These are phyloP conservation scores for Talaromyces albobiverticillius DNA, from an alignment of 2,329 filamentous ascomycete species.

Conservation along the genomic window DNA sequence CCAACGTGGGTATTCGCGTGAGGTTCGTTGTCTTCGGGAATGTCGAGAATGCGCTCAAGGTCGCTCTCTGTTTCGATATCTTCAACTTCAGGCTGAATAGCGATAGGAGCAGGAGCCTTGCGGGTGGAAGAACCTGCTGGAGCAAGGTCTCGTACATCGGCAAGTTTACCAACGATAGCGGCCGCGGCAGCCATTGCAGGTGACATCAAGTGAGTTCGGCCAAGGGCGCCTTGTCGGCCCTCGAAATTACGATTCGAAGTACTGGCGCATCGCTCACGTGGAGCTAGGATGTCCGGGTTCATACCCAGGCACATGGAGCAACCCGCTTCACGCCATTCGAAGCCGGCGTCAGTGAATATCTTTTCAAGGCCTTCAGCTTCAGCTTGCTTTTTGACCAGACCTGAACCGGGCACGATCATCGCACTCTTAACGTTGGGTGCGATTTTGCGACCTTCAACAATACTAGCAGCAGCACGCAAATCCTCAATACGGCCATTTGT, in stretches of 20 bases:
- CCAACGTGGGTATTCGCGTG: conserved; percentile 59
- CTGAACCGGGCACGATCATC: conserved; percentile 95
- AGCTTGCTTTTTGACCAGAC: conserved; percentile 87
- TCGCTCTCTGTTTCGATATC: conserved; percentile 61
- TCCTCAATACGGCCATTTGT: conserved; percentile 98
- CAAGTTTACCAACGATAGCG: conserved; percentile 83
- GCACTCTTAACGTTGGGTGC: conserved; percentile 87
- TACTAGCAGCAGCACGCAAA: conserved; percentile 77
- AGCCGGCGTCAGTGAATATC: conserved; percentile 87
- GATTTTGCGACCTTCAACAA: conserved; percentile 84
- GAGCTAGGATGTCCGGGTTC: conserved; percentile 96
- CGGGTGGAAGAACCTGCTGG: conserved; percentile 43
- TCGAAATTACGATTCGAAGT: conserved; percentile 98
- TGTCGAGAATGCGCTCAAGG: conserved; percentile 61
- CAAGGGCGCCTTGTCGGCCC: conserved; percentile 86
- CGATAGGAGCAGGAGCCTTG: conserved; percentile 56
- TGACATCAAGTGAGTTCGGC: conserved; percentile 93
- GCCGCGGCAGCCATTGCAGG: conserved; percentile 94
- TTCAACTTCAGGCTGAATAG: conserved; percentile 59
- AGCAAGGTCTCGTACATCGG: conserved; percentile 81
- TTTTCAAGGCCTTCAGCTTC: conserved; percentile 90
- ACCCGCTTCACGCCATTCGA: conserved; percentile 96
- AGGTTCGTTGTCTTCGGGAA: conserved; percentile 60
- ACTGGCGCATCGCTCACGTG: conserved; percentile 88
- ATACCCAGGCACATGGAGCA: conserved; percentile 99